A percentile compares a stretch with the other conserved stretches of the same genome.
phyloP scores from a whole-genome alignment of 805 yeast genomes.

The Sporopachydermia quercuum region DNA sequence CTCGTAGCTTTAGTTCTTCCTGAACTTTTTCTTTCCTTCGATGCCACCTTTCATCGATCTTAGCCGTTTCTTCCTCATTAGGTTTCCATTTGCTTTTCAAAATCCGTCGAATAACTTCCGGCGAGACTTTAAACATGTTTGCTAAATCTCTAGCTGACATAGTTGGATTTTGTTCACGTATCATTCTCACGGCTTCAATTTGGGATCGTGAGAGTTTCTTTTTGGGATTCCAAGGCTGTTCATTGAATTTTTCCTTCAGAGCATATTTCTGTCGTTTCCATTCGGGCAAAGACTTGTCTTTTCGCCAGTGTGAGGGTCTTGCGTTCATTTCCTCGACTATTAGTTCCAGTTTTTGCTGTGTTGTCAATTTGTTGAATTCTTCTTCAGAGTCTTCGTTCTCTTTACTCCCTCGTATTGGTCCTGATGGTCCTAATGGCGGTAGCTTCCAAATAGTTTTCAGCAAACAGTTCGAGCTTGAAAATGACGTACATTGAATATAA shows the following conservation, averaged over 20 bases:
- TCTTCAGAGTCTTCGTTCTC: constrained; percentile 10
- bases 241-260: constrained; percentile 42
- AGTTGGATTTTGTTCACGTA: constrained; percentile 47
- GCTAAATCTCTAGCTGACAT: constrained; percentile 45
- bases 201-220: constrained; percentile 52
- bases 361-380: constrained; percentile 7
- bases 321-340: constrained; percentile 4
- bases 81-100: constrained; percentile 70
- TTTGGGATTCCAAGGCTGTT: constrained; percentile 49
- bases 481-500: too few species aligned
- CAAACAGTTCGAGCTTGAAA: too few species aligned
- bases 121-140: constrained; percentile 51
- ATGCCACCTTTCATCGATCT: constrained; percentile 36
- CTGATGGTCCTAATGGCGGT: constrained; percentile 19
- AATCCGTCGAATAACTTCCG: constrained; percentile 72
- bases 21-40: constrained; percentile 29
- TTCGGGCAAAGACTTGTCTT: constrained; percentile 28
- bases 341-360: constrained; percentile 8
- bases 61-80: constrained; percentile 31
- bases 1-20: not conserved
- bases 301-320: constrained; percentile 36
- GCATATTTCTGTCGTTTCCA: constrained; percentile 66
- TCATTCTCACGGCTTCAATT: constrained; percentile 45
- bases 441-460: constrained; percentile 19
- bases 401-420: constrained; percentile 16